A percentile compares a stretch with the other conserved stretches of the same genome.
phyloP scores from a whole-genome alignment of 805 yeast species.

The Saccharomyces mikatae region DNA sequence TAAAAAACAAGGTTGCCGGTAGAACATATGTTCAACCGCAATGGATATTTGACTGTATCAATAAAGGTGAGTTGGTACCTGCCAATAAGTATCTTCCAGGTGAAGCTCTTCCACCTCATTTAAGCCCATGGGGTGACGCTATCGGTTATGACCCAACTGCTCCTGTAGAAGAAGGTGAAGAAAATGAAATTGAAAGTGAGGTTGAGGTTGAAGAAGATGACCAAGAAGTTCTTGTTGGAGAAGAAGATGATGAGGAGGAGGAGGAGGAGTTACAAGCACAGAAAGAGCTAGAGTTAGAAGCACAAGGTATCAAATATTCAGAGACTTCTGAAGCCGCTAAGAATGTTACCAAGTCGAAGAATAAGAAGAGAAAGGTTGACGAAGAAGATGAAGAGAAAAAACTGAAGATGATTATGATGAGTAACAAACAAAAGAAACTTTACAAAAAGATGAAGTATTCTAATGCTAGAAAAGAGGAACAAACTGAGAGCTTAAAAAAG shows the following conservation, averaged over 20 bases:
- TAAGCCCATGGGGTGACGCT: constrained; percentile 98
- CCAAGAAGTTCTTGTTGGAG: constrained; percentile 41
- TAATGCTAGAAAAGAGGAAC: constrained; percentile 69
- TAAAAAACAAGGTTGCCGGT: constrained; percentile 71
- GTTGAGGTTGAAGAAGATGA: constrained; percentile 47
- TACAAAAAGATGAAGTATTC: constrained; percentile 95
- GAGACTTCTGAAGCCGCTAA: constrained; percentile 40
- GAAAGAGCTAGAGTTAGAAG: constrained; percentile 84
- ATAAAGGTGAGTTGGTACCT: constrained; percentile 64
- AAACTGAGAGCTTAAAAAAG: constrained; percentile 58
- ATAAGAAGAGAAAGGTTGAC: constrained; percentile 32
- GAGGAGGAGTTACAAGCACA: constrained; percentile 54
- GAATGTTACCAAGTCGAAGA: constrained; percentile 33
- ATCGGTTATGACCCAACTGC: constrained; percentile 82
- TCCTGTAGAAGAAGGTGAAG: constrained; percentile 33
- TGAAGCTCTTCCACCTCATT: constrained; percentile 89
- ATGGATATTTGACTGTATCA: constrained; percentile 91
- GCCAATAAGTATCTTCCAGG: constrained; percentile 88
- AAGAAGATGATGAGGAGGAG: constrained; percentile 47
- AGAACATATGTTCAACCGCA: constrained; percentile 95
- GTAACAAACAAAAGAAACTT: constrained; percentile 87
- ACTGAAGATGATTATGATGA: constrained; percentile 93
- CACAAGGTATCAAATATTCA: constrained; percentile 73
- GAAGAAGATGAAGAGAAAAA: constrained; percentile 73
- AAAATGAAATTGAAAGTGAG: constrained; percentile 38